These are phyloP conservation scores for Picea mariana DNA, from an alignment of 83 land plant species.

Conservation along the genomic window DNA sequence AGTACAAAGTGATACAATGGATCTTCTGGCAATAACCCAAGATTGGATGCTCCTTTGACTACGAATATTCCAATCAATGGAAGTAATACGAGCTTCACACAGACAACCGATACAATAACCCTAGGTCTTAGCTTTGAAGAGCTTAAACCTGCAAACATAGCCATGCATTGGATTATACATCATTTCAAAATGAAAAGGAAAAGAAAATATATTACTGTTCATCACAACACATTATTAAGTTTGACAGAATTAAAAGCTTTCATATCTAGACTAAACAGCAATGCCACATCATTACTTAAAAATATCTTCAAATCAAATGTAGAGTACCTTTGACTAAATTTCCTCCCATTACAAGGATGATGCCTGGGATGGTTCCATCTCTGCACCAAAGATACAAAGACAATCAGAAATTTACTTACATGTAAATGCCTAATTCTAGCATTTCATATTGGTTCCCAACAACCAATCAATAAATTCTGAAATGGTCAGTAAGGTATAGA, in stretches of 20 bases:
- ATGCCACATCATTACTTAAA: background rate
- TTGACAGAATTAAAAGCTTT: background rate
- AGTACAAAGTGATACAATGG: constrained; percentile 34
- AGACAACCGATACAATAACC: constrained; percentile 14
- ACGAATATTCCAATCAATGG: constrained; percentile 32
- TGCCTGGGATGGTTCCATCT: constrained; percentile 14
- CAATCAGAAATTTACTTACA: too few species aligned
- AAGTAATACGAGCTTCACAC: constrained; percentile 23
- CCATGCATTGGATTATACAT: background rate
- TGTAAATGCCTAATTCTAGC: too few species aligned
- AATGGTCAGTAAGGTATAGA: background rate
- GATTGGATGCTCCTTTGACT: constrained; percentile 17
- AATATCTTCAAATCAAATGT: constrained; percentile 2
- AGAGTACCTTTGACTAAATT: constrained; percentile 12
- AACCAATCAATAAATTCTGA: too few species aligned
- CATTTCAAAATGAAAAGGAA: background rate
- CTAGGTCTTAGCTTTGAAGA: constrained; percentile 19
- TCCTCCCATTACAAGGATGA: background rate
- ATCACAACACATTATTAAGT: background rate
- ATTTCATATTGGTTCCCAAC: too few species aligned
- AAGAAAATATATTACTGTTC: background rate
- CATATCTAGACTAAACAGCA: background rate
- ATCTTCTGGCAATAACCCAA: constrained; percentile 32
- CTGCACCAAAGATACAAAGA: background rate
- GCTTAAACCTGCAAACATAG: constrained; percentile 18